Conservation (phyloP, 352 stramenopile species). For the Elongisporangium anandrum region DNA sequence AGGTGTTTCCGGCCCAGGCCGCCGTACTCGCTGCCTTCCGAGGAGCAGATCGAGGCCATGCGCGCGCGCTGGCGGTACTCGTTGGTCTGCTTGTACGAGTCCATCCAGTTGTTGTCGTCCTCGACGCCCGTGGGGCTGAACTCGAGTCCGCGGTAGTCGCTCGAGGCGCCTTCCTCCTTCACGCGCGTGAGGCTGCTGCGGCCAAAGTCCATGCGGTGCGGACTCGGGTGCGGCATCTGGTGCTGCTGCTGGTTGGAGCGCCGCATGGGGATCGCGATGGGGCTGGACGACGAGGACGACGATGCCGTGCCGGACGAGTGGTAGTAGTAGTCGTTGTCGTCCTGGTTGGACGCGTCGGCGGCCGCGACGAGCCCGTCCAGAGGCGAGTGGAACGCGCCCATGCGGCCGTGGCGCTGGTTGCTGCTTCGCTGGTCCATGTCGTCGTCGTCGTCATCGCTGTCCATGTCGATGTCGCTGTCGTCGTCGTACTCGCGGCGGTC, state of each 20-base stretch:
- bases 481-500: slow-evolving; percentile 21
- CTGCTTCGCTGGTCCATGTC: slow-evolving; percentile 17
- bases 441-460: slow-evolving; percentile 42
- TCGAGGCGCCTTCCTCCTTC: slow-evolving; percentile 39
- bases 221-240: slow-evolving; percentile 8
- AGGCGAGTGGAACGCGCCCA: slow-evolving; percentile 47
- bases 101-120: slow-evolving; percentile 50
- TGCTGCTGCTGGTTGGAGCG: slow-evolving; percentile 16
- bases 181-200: slow-evolving; percentile 50
- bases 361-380: slow-evolving; percentile 70
- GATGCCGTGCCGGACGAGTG: slow-evolving; percentile 14
- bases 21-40: slow-evolving; percentile 71
- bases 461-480: slow-evolving; percentile 53
- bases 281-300: slow-evolving; percentile 22
- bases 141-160: slow-evolving; percentile 38
- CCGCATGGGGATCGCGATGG: slow-evolving; percentile 62
- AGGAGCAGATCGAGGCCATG: slow-evolving; percentile 71
- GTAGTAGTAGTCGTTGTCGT: slow-evolving; percentile 33
- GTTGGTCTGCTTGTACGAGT: slow-evolving; percentile 45
- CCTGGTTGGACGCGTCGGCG: slow-evolving; percentile 36
- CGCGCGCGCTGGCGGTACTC: slow-evolving; percentile 72
- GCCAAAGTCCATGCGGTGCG: slow-evolving; percentile 21
- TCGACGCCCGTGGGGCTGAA: slow-evolving; percentile 72
- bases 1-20: slow-evolving; percentile 66
- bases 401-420: neutral